Base-by-base conservation (phyloP, 441 rosid species). In the Hura crepitans region DNA sequence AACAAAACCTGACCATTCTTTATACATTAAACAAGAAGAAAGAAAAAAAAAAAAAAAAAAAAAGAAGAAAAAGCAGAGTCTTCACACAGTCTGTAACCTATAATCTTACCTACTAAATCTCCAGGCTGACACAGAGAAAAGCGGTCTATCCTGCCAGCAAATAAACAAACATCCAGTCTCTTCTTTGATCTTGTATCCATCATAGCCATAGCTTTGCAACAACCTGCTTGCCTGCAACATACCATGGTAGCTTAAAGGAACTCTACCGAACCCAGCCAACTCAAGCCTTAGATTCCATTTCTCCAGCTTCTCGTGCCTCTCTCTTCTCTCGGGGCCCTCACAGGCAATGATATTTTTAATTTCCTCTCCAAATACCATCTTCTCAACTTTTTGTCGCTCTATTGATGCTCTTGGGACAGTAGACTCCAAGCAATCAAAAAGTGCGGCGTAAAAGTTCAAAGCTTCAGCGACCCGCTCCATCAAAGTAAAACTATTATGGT, bases 281-380 rank as follows among this genome's bases (percentile, higher is more conserved):
- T 88, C 97, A 0, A 94, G 85, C 78, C 99, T 82, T 66, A 84
- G 76, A 61, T 83, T 80, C 99, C 97, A 94, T 76, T 90, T 94
- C 76, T 92, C 99, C 0, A 94, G 86, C 79, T 86, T 91, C 80
- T 93, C 98, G 11, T 93, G 98, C 74, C 98, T 90, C 76, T 87
- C 92, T 75, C 81, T 93, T 71, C 99, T 85, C 73, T 94, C 92
- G 0, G 45, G 53, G 43, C 99, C 97, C 63, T 92, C 97, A 5
- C 96, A 85, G 1, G 99, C 90, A 71, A 94, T 85, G 55, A 94
- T 89, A 75, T 89, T 92, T 84, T 91, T 92, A 50, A 91, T 91
- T 78, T 94, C 97, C 82, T 92, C 90, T 14, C 97, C 97, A 0
- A 92, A 94, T 27, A 89, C 76, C 93, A 86, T 85, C 85, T 93